A percentile compares a stretch with the other conserved stretches of the same genome.
These are phyloP conservation scores for Leishmania major DNA, from an alignment of 208 protist species.

Conservation along the genomic window DNA sequence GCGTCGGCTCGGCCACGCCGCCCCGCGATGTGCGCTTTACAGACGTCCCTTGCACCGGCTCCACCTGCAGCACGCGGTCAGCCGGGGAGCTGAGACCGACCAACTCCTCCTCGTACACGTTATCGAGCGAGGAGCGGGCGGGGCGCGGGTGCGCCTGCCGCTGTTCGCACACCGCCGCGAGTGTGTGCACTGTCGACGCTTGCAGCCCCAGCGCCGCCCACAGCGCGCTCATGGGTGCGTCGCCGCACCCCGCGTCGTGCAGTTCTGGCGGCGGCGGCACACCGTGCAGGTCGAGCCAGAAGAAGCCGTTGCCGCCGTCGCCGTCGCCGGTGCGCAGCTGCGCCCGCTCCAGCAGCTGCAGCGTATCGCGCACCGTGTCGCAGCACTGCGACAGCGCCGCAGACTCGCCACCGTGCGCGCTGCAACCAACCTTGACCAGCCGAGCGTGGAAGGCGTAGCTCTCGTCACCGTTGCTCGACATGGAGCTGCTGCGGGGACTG, in stretches of 20 bases:
- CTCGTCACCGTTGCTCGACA: background rate
- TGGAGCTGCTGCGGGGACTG: constrained; percentile 3
- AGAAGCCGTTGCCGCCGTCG: constrained; percentile 7
- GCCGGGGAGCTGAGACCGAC: constrained; percentile 14
- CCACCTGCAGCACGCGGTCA: constrained; percentile 21
- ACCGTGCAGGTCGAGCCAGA: constrained; percentile 45
- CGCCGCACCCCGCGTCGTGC: background rate
- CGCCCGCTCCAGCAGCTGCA: constrained; percentile 7
- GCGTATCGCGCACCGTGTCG: constrained; percentile 15
- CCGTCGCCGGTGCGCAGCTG: background rate
- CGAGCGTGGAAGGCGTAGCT: constrained; percentile 17
- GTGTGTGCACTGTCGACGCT: background rate
- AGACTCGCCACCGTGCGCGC: background rate
- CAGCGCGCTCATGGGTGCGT: constrained; percentile 9
- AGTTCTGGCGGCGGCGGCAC: constrained; percentile 21
- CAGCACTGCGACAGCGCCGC: constrained; percentile 15
- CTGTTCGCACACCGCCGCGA: constrained; percentile 3
- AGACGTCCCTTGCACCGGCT: constrained; percentile 1
- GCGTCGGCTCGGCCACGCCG: background rate
- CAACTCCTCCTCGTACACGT: constrained; percentile 33
- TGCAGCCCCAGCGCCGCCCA: constrained; percentile 19
- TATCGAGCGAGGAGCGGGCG: constrained; percentile 14
- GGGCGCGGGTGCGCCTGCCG: constrained; percentile 7
- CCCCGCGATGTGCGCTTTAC: background rate
- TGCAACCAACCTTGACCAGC: constrained; percentile 10